Conservation (phyloP, 2,329 filamentous ascomycete genomes). For the Pezicula rhizophila region DNA sequence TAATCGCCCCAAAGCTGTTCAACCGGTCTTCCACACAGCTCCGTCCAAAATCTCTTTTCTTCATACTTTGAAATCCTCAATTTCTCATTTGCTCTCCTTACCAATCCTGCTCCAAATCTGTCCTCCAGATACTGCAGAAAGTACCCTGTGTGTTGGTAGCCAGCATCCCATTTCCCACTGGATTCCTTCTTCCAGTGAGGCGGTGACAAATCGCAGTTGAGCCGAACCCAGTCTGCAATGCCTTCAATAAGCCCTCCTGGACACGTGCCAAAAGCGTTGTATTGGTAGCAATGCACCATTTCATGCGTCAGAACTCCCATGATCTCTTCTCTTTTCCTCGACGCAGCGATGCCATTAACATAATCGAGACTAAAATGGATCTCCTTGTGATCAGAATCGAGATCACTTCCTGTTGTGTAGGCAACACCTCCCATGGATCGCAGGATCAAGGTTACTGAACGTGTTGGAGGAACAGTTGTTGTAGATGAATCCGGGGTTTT, state of each 20-base stretch:
- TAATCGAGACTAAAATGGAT: slow-evolving; percentile 83
- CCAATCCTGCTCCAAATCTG: slow-evolving; percentile 52
- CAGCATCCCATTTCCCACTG: slow-evolving; percentile 69
- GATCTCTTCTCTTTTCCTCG: slow-evolving; percentile 55
- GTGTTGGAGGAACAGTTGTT: slow-evolving; percentile 52
- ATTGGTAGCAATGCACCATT: slow-evolving; percentile 92
- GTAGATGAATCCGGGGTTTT: slow-evolving; percentile 33
- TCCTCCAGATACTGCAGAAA: slow-evolving; percentile 82
- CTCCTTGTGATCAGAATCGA: slow-evolving; percentile 85
- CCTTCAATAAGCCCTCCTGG: slow-evolving; percentile 83
- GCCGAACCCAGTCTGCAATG: slow-evolving; percentile 85
- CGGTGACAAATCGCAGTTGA: slow-evolving; percentile 66
- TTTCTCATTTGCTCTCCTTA: slow-evolving; percentile 61
- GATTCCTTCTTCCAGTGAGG: slow-evolving; percentile 70
- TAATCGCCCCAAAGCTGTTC: slow-evolving; percentile 73
- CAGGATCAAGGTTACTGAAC: slow-evolving; percentile 79
- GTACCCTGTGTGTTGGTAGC: slow-evolving; percentile 87
- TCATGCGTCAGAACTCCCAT: slow-evolving; percentile 84
- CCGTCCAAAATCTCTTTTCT: slow-evolving; percentile 60
- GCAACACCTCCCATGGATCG: slow-evolving; percentile 78
- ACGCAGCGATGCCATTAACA: slow-evolving; percentile 44
- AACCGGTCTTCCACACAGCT: slow-evolving; percentile 60
- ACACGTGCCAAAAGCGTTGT: slow-evolving; percentile 55
- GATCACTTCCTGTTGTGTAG: slow-evolving; percentile 74
- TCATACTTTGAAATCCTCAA: slow-evolving; percentile 59